Evolutionary conservation across 164 flowering plant species (phyloP).

Genomic region (Malania oleifera): DNA sequence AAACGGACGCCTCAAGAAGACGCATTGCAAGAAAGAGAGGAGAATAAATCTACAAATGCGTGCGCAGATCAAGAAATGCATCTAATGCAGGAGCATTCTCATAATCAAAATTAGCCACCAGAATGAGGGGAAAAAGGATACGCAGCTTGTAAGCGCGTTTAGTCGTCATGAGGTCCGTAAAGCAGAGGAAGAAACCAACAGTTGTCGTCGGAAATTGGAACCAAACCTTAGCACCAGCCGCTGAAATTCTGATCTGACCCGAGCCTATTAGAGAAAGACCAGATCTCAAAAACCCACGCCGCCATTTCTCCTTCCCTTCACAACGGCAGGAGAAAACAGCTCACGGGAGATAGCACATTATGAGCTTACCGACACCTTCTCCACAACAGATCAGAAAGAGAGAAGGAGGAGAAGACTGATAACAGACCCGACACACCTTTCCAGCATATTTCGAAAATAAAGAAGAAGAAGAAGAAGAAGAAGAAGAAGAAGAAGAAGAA

Average conservation of each 20-base stretch:
- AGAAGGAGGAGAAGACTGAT: not conserved
- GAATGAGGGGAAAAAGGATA: constrained; percentile 44
- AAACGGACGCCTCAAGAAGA: not conserved
- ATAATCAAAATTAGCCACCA: not conserved
- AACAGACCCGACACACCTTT: not conserved
- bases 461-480: too few species aligned
- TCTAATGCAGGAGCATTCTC: not conserved
- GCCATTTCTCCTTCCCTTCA: not conserved
- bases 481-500: too few species aligned
- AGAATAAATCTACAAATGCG: too few species aligned
- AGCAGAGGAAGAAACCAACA: not conserved
- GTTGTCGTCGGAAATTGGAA: not conserved
- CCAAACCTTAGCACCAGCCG: constrained; percentile 11
- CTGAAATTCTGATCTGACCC: not conserved
- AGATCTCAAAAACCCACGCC: constrained; percentile 6
- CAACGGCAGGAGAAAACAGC: too few species aligned
- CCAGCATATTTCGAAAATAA: not conserved
- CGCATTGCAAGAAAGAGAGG: too few species aligned
- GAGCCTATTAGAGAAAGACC: not conserved
- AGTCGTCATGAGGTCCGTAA: constrained; percentile 44
- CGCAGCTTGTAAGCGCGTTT: constrained; percentile 87
- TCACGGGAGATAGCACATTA: too few species aligned
- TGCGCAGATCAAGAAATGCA: not conserved
- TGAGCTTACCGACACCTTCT: too few species aligned
- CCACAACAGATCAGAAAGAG: not conserved